These are phyloP conservation scores for Ceratocystis colombiana DNA, from an alignment of 2,329 filamentous ascomycete species.

Conservation along the genomic window DNA sequence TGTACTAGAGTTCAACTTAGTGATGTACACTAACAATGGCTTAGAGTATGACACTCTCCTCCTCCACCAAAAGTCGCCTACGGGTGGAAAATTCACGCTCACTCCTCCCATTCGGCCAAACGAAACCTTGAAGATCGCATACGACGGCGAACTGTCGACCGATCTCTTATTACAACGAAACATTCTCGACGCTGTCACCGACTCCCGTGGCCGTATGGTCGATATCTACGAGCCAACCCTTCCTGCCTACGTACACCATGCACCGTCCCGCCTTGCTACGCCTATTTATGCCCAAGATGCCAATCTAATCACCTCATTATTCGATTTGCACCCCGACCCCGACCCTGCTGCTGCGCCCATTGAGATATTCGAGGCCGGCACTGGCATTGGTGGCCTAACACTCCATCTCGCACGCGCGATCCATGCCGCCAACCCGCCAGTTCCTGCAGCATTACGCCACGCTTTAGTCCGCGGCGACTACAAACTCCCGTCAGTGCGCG, in stretches of 20 bases:
- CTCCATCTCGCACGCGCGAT: constrained; percentile 65
- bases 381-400: constrained; percentile 72
- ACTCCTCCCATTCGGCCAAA: constrained; percentile 33
- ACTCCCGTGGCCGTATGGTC: constrained; percentile 42
- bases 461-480: constrained; percentile 21
- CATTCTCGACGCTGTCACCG: constrained; percentile 48
- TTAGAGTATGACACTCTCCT: constrained; percentile 37
- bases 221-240: constrained; percentile 56
- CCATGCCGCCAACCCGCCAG: constrained; percentile 56
- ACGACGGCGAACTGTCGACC: constrained; percentile 42
- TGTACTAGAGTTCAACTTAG: not conserved
- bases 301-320: constrained; percentile 60
- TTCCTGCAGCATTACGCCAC: constrained; percentile 37
- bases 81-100: constrained; percentile 34
- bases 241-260: constrained; percentile 56
- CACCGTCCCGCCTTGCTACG: constrained; percentile 61
- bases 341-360: constrained; percentile 39
- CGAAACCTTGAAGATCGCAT: constrained; percentile 32
- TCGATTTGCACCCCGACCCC: constrained; percentile 57
- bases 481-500: constrained; percentile 10
- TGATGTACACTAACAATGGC: not conserved
- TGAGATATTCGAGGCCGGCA: constrained; percentile 75
- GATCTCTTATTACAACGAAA: constrained; percentile 54
- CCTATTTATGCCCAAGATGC: constrained; percentile 67
- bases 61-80: constrained; percentile 34